Evolutionary conservation across 495 filamentous ascomycete species (phyloP), one percentile per base, ranked within the genome.

Genomic region (Hypoxylon cercidicola): DNA sequence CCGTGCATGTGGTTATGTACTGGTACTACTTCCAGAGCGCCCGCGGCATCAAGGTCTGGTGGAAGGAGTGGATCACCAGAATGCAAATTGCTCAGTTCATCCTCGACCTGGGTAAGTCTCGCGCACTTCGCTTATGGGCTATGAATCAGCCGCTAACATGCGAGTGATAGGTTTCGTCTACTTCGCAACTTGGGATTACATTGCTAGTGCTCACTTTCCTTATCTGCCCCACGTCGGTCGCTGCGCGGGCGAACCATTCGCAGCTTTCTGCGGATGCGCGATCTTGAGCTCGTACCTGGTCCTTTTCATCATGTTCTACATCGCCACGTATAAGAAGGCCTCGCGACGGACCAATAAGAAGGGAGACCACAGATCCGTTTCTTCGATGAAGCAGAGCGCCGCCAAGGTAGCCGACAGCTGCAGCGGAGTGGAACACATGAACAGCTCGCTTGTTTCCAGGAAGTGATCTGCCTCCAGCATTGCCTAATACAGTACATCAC

Each of bases 251-350:
- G 92, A 97, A 83, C 94, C 97, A 78, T 97, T 97, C 72, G 94
- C 94, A 47, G 94, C 94, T 12, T 88, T 97, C 74, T 86, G 93
- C 46, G 94, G 94, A 60, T 93, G 96, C 60, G 88, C 81, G 56
- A 95, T 97, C 72, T 80, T 98, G 73, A 90, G 83, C 82, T 93
- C 90, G 50, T 98, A 98, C 84, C 88, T 98, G 51, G 81, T 97
- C 59, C 90, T 98, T 54, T 98, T 98, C 87, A 96, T 98, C 81
- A 91, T 89, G 63, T 98, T 98, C 89, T 98, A 98, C 85, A 82
- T 95, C 60, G 90, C 92, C 54, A 98, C 94, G 60, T 98, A 98
- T 82, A 92, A 88, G 78, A 96, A 95, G 85, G 78, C 61, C 6
- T 62, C 66, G 18, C 56, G 61, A 7, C 61, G 52, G 41, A n/a